A percentile compares a stretch with the other conserved stretches of the same genome.
Evolutionary conservation across 202 grass and related monocot genomes (phyloP).

Genomic region (Digitaria exilis): DNA sequence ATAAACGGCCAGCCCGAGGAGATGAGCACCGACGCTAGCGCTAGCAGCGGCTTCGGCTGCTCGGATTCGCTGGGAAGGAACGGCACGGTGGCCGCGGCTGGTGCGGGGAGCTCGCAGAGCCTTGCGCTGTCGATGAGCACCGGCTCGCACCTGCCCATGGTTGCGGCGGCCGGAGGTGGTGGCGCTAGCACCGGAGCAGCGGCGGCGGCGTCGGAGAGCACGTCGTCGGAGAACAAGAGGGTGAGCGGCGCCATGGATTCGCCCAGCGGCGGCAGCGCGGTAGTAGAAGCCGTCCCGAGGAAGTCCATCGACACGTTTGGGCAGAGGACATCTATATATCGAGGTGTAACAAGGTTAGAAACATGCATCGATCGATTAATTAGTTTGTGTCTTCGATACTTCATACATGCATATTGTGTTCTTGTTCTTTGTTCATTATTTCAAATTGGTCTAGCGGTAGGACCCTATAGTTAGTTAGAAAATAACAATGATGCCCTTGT

Average conservation of each 20-base stretch:
- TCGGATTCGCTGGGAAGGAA: slow-evolving; percentile 51
- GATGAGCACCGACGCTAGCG: slow-evolving; percentile 54
- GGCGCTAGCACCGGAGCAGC: slow-evolving; percentile 14
- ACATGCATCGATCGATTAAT: too few species aligned
- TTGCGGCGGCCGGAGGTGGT: background rate
- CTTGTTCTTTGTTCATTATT: slow-evolving; percentile 5
- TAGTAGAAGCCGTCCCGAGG: slow-evolving; percentile 57
- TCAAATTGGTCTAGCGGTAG: slow-evolving; percentile 35
- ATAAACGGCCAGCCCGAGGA: slow-evolving; percentile 32
- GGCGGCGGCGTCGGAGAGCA: slow-evolving; percentile 72
- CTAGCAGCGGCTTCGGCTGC: slow-evolving; percentile 44
- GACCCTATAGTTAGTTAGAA: slow-evolving; percentile 20
- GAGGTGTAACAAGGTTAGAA: slow-evolving; percentile 86
- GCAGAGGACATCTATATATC: slow-evolving; percentile 92
- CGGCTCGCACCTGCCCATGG: slow-evolving; percentile 50
- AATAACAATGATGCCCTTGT: slow-evolving; percentile 15
- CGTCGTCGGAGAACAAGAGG: slow-evolving; percentile 68
- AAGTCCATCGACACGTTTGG: slow-evolving; percentile 89
- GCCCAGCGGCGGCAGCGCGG: slow-evolving; percentile 44
- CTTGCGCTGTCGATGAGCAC: slow-evolving; percentile 89
- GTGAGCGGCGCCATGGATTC: slow-evolving; percentile 61
- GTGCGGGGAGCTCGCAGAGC: slow-evolving; percentile 63
- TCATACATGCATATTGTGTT: too few species aligned
- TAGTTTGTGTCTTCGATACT: slow-evolving; percentile 14
- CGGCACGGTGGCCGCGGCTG: slow-evolving; percentile 32